A percentile compares a stretch with the other conserved stretches of the same genome.
phyloP scores from a whole-genome alignment of 2,329 filamentous ascomycete species.

The Amauroascus niger region DNA sequence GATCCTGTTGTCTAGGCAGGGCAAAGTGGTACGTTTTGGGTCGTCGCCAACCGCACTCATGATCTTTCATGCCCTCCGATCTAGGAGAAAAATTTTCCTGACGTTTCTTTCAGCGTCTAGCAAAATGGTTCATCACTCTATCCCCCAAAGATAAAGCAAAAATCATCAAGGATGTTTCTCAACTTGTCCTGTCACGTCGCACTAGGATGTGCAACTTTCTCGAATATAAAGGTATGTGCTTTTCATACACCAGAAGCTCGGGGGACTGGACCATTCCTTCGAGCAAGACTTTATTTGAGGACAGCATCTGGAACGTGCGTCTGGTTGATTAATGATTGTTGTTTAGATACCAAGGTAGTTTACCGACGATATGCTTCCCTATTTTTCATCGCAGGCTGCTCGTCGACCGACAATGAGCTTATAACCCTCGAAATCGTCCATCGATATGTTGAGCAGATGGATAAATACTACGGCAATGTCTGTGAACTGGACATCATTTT shows the following conservation, averaged over 20 bases:
- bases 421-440: slow-evolving; percentile 98
- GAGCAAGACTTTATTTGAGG: neutral
- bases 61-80: slow-evolving; percentile 7
- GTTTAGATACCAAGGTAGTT: slow-evolving; percentile 87
- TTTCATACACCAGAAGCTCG: neutral
- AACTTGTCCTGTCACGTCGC: slow-evolving; percentile 86
- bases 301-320: slow-evolving; percentile 15
- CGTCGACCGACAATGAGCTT: slow-evolving; percentile 94
- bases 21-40: slow-evolving; percentile 80
- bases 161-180: slow-evolving; percentile 98
- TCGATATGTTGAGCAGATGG: slow-evolving; percentile 99
- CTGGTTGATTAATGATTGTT: slow-evolving; percentile 9
- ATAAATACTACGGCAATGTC: slow-evolving; percentile 99
- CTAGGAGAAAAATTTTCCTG: slow-evolving; percentile 21
- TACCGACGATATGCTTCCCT: slow-evolving; percentile 97
- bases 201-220: slow-evolving; percentile 99
- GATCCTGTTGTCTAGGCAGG: slow-evolving; percentile 93
- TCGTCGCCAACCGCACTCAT: slow-evolving; percentile 34
- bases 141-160: slow-evolving; percentile 98
- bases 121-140: slow-evolving; percentile 98
- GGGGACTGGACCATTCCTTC: neutral
- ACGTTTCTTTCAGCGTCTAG: slow-evolving; percentile 59
- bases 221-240: slow-evolving; percentile 78
- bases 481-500: slow-evolving; percentile 99
- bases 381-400: slow-evolving; percentile 97